These are phyloP conservation scores for Mortierella antarctica DNA, from an alignment of 192 early-diverging fungal species.

Conservation along the genomic window DNA sequence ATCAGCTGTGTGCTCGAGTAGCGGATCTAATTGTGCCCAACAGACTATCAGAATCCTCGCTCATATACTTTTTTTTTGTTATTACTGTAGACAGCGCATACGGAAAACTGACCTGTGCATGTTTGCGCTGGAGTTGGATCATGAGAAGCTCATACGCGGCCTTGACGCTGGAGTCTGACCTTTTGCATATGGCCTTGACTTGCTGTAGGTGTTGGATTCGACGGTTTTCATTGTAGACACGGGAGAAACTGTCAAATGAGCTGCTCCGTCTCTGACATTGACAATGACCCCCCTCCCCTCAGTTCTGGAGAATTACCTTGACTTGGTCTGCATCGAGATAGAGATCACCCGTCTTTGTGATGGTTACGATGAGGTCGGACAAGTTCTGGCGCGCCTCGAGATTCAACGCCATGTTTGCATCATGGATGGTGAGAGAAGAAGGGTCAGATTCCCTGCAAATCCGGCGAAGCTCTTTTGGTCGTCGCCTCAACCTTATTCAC, in stretches of 20 bases:
- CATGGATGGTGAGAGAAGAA: conserved; percentile 19
- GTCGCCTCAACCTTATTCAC: no score
- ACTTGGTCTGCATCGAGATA: conserved; percentile 42
- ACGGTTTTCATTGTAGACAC: no score
- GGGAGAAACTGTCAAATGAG: neutral
- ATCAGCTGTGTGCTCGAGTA: conserved; percentile 68
- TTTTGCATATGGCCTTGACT: conserved; percentile 61
- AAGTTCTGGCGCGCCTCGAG: conserved; percentile 26
- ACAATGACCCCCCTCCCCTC: no score
- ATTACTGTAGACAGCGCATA: neutral
- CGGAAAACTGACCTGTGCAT: conserved; percentile 58
- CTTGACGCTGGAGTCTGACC: conserved; percentile 52
- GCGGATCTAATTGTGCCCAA: conserved; percentile 56
- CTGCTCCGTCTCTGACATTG: neutral
- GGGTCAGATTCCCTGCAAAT: neutral
- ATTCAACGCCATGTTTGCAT: conserved; percentile 22
- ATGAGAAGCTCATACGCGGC: conserved; percentile 53
- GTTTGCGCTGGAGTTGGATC: conserved; percentile 59
- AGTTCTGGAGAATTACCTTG: conserved; percentile 12
- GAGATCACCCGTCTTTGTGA: conserved; percentile 46
- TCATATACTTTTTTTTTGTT: neutral
- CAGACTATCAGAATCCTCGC: neutral
- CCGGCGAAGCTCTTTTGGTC: no score
- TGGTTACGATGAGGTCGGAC: conserved; percentile 29
- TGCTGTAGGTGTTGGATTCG: conserved; percentile 17